Evolutionary conservation across 805 yeast species (phyloP).

Genomic region (Metschnikowia baotianmanensis): DNA sequence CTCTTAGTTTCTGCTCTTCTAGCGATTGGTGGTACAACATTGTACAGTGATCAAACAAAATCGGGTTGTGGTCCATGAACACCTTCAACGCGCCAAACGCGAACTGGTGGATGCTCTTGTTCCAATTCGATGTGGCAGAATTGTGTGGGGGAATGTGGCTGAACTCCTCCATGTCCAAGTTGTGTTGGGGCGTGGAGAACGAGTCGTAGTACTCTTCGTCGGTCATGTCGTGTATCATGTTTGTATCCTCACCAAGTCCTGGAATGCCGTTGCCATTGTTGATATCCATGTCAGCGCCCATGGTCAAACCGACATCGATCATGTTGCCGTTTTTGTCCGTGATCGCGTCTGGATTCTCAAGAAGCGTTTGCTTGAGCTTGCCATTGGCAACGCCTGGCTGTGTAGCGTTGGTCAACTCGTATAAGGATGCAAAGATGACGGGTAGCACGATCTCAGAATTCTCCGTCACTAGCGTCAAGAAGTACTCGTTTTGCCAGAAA

Average conservation of each 20-base stretch:
- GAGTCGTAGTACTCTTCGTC: slow-evolving; percentile 46
- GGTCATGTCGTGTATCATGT: slow-evolving; percentile 33
- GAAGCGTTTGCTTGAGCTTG: slow-evolving; percentile 35
- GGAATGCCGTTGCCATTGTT: slow-evolving; percentile 18
- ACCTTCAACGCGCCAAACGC: slow-evolving; percentile 89
- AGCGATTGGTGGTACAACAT: slow-evolving; percentile 76
- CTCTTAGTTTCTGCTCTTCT: slow-evolving; percentile 67
- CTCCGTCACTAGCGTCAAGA: slow-evolving; percentile 84
- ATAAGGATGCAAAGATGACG: slow-evolving; percentile 83
- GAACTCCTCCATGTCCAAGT: slow-evolving; percentile 31
- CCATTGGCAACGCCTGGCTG: slow-evolving; percentile 45
- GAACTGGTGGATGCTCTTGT: slow-evolving; percentile 85
- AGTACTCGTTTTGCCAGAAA: slow-evolving; percentile 93
- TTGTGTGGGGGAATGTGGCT: slow-evolving; percentile 40
- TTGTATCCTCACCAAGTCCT: slow-evolving; percentile 13
- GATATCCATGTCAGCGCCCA: slow-evolving; percentile 21
- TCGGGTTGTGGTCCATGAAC: slow-evolving; percentile 90
- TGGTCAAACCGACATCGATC: slow-evolving; percentile 34
- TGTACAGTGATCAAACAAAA: slow-evolving; percentile 90
- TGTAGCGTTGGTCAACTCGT: slow-evolving; percentile 66
- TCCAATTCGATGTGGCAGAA: slow-evolving; percentile 72
- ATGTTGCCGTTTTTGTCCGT: slow-evolving; percentile 44
- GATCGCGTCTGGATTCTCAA: slow-evolving; percentile 36
- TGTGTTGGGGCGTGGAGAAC: slow-evolving; percentile 35
- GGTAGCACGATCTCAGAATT: slow-evolving; percentile 91